Evolutionary conservation across 257 asterid species (phyloP), one percentile per base, ranked within the genome.

Genomic region (Nemophila menziesii): DNA sequence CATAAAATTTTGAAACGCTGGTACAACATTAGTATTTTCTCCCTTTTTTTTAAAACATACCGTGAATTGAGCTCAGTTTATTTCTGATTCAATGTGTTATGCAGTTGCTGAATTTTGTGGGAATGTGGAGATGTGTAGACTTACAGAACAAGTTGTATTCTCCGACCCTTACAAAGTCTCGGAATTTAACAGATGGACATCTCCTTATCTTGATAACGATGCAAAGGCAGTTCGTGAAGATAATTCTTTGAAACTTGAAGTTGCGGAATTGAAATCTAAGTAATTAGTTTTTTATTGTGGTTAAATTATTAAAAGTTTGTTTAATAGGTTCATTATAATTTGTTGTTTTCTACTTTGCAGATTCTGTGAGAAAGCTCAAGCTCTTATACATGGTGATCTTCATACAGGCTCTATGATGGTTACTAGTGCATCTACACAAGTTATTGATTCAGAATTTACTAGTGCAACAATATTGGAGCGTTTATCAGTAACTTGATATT

Each of bases 351-450:
- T 51, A 55, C 40, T 21, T 45, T 54, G 46, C 82, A 89, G 98
- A 54, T 89, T 89, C 68, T 89, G 98, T 65, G 96, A 84, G 75
- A 78, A 79, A 71, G 60, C 98, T 54, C 96, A 89, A 74, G 96
- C 94, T 56, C 98, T 89, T 46, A 56, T 89, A 57, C 98, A 89
- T 20, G 90, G 92, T 36, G 96, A 89, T 75, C 87, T 89, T 54
- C 98, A 89, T 64, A 89, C 98, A 18, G 72, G 94, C 54, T 89
- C 98, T 46, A 69, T 89, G 62, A 89, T 89, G 98, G 96, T 85
- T 49, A 75, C 95, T 24, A 43, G 42, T 4, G 68, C 67, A 27
- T 89, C 98, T 36, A 89, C 96, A 24, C 93, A 84, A 71, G 85
- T 89, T 54, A 89, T 89, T 44, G 98, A 89, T 64, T 93, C 96